Evolutionary conservation across 2,329 filamentous ascomycete genomes (phyloP).

Genomic region (Apiospora phragmitis): DNA sequence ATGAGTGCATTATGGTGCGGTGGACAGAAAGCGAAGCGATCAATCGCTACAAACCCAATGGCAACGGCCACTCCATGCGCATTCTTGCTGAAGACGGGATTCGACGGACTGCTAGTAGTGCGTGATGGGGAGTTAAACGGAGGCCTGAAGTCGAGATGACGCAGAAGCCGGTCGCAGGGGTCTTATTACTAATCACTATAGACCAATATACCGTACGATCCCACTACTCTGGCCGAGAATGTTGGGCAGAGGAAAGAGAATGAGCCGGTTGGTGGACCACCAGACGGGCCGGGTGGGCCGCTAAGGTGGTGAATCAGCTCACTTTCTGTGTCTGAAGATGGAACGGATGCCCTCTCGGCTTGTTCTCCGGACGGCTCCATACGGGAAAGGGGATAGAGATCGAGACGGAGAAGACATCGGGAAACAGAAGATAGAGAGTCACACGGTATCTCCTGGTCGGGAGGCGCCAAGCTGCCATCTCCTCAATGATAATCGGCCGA

Average conservation of each 20-base stretch:
- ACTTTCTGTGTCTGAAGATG: not conserved
- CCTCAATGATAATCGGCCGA: not conserved
- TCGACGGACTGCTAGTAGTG: not conserved
- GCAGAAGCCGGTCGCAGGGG: not conserved
- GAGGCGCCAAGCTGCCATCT: not conserved
- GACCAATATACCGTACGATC: not conserved
- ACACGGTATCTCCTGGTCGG: not conserved
- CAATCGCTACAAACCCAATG: not conserved
- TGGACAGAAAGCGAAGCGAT: not conserved
- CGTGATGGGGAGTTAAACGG: not conserved
- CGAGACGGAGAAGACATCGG: not conserved
- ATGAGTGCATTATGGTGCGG: not conserved
- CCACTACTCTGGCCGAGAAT: not conserved
- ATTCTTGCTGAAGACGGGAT: not conserved
- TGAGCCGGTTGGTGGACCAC: not conserved
- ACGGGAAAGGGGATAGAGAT: not conserved
- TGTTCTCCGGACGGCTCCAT: too few relatives aligned
- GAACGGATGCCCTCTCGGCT: not conserved
- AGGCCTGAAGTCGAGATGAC: not conserved
- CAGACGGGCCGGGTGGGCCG: not conserved
- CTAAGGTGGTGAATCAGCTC: not conserved
- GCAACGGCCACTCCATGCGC: not conserved
- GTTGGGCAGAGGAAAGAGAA: not conserved
- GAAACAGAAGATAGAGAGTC: not conserved
- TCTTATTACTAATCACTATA: not conserved